phyloP scores from a whole-genome alignment of 352 stramenopile species.

The Thraustochytrium striatum region DNA sequence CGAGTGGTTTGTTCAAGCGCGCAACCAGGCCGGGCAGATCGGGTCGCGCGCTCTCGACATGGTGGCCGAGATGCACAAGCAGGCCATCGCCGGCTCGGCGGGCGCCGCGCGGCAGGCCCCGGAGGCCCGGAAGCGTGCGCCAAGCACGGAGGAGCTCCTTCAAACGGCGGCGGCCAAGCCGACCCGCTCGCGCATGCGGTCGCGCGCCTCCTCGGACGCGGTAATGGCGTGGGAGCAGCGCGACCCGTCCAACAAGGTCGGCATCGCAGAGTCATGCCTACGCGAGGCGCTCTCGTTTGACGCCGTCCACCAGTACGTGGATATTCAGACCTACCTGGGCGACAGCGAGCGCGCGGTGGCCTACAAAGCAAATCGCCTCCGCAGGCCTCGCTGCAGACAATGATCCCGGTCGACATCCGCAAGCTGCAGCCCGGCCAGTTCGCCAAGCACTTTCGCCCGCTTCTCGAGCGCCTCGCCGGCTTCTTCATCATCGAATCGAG shows the following conservation, averaged over 20 bases:
- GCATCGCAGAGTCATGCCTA: conserved; percentile 31
- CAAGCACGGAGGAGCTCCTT: no score
- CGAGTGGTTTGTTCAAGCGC: conserved; percentile 25
- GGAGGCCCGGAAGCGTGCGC: neutral
- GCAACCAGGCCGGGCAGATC: neutral
- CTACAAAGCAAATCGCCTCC: conserved; percentile 34
- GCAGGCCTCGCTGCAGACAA: conserved; percentile 30
- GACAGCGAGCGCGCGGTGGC: neutral
- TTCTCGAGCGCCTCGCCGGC: conserved; percentile 3
- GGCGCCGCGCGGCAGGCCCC: neutral
- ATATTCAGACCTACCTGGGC: conserved; percentile 41
- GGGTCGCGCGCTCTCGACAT: conserved; percentile 1
- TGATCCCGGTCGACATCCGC: conserved; percentile 12
- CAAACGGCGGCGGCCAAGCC: neutral
- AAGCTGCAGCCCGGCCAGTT: conserved; percentile 14
- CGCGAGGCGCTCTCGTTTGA: neutral
- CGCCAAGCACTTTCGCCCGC: neutral
- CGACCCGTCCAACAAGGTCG: neutral
- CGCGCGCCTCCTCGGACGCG: conserved; percentile 23
- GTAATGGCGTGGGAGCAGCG: conserved; percentile 33
- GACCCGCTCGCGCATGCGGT: neutral
- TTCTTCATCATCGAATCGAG: conserved; percentile 25
- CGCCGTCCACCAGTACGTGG: conserved; percentile 31
- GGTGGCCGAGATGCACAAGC: neutral
- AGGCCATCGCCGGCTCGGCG: neutral